These are phyloP conservation scores for Primulina huaijiensis DNA, from an alignment of 257 asterid genomes.

Conservation along the genomic window DNA sequence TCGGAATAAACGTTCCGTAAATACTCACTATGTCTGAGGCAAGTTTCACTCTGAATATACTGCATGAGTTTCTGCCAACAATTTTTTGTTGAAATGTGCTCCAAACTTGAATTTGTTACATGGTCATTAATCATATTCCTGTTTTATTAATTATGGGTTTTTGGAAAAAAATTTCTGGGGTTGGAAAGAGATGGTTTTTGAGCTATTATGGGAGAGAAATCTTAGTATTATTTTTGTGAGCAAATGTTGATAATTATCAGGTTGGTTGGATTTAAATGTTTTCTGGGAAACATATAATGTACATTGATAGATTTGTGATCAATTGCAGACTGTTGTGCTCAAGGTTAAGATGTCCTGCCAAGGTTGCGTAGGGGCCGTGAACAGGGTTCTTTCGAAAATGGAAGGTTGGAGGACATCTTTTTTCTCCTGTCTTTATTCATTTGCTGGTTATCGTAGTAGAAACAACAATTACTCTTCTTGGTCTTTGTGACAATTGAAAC, in stretches of 20 bases:
- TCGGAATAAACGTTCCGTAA: neutral
- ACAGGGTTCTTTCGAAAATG: conserved; percentile 80
- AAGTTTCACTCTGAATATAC: neutral
- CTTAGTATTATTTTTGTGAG: no score
- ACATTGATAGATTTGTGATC: neutral
- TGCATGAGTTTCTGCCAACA: neutral
- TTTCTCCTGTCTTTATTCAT: neutral
- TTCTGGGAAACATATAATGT: neutral
- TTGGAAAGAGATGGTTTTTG: neutral
- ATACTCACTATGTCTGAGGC: neutral
- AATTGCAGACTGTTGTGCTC: conserved; percentile 83
- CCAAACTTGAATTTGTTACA: neutral
- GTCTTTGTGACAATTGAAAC: no score
- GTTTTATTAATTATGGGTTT: no score
- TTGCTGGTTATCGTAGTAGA: no score
- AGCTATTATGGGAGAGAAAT: neutral
- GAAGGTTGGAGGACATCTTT: conserved; percentile 55
- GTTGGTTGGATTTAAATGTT: no score
- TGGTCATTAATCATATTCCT: neutral
- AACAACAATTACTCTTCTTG: no score
- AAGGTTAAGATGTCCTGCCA: conserved; percentile 91
- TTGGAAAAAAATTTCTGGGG: no score
- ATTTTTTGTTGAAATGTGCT: neutral
- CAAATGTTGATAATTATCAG: no score
- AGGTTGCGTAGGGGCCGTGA: conserved; percentile 91